phyloP scores from a whole-genome alignment of 2,329 filamentous ascomycete genomes.

The Penicillium sp. region DNA sequence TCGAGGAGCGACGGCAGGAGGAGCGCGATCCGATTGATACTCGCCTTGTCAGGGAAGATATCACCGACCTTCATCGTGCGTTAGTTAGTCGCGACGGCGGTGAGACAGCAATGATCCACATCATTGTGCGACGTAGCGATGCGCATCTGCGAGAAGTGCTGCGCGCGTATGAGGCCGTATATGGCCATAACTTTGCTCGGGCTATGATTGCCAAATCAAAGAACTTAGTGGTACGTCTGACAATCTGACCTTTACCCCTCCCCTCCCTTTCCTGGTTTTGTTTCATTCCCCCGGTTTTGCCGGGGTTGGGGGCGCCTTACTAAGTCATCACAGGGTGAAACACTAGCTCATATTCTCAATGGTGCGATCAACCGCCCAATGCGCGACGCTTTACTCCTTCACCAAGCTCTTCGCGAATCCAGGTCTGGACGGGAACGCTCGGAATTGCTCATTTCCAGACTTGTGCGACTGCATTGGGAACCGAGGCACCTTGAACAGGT shows the following conservation, averaged over 20 bases:
- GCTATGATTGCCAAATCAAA: constrained; percentile 86
- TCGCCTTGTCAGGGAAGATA: constrained; percentile 70
- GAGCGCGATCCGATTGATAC: constrained; percentile 71
- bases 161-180: constrained; percentile 72
- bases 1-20: constrained; percentile 83
- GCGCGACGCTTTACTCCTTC: constrained; percentile 85
- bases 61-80: constrained; percentile 71
- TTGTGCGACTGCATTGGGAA: constrained; percentile 94
- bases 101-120: constrained; percentile 83
- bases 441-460: constrained; percentile 83
- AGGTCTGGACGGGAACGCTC: constrained; percentile 73
- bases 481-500: constrained; percentile 76
- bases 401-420: constrained; percentile 82
- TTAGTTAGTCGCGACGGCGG: constrained; percentile 74
- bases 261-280: background rate
- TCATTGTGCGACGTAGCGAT: constrained; percentile 81
- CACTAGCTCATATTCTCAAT: constrained; percentile 92
- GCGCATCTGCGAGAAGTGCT: constrained; percentile 80
- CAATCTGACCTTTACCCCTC: background rate
- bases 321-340: constrained; percentile 71
- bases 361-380: constrained; percentile 95
- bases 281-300: background rate
- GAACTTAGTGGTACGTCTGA: constrained; percentile 80
- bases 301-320: background rate
- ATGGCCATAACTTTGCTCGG: constrained; percentile 80